A percentile compares a stretch with the other conserved stretches of the same genome.
Conservation (phyloP, 495 filamentous ascomycete species). For the Trichocladium uniseriatum region DNA sequence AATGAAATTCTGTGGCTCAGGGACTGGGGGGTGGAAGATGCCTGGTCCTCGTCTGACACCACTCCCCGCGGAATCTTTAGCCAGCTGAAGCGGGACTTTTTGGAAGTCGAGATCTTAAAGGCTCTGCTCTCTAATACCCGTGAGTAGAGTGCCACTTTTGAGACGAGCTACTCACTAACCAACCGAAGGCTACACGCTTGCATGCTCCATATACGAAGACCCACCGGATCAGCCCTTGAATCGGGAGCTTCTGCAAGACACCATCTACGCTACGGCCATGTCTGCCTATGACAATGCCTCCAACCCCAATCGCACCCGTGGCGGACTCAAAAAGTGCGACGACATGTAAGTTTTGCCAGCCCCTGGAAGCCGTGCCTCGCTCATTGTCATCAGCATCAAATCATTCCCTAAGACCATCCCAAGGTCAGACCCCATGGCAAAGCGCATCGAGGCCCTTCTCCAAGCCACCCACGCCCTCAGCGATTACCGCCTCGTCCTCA, state of each 20-base stretch:
- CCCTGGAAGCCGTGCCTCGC: background rate
- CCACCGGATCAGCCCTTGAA: slow-evolving; percentile 42
- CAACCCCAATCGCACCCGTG: slow-evolving; percentile 75
- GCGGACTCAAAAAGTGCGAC: slow-evolving; percentile 72
- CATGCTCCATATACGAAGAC: slow-evolving; percentile 60
- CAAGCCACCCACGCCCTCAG: slow-evolving; percentile 78
- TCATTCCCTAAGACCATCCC: slow-evolving; percentile 58
- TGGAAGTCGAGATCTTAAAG: slow-evolving; percentile 71
- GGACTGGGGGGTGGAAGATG: slow-evolving; percentile 57
- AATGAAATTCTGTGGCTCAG: slow-evolving; percentile 72
- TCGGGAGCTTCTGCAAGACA: slow-evolving; percentile 47
- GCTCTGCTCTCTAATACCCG: slow-evolving; percentile 59
- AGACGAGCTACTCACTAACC: slow-evolving; percentile 12
- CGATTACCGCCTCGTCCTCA: slow-evolving; percentile 78
- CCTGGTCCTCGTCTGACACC: slow-evolving; percentile 17
- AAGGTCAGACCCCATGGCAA: slow-evolving; percentile 41
- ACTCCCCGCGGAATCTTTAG: slow-evolving; percentile 58
- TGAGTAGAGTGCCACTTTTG: slow-evolving; percentile 28
- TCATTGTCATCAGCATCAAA: slow-evolving; percentile 45
- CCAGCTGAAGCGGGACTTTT: slow-evolving; percentile 47
- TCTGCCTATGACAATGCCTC: slow-evolving; percentile 79
- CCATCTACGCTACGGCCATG: slow-evolving; percentile 59
- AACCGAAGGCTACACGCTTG: slow-evolving; percentile 53
- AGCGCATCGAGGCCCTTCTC: slow-evolving; percentile 59
- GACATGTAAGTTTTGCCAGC: slow-evolving; percentile 55